Conservation (phyloP, 805 yeast species). For the Metschnikowia lunata region DNA sequence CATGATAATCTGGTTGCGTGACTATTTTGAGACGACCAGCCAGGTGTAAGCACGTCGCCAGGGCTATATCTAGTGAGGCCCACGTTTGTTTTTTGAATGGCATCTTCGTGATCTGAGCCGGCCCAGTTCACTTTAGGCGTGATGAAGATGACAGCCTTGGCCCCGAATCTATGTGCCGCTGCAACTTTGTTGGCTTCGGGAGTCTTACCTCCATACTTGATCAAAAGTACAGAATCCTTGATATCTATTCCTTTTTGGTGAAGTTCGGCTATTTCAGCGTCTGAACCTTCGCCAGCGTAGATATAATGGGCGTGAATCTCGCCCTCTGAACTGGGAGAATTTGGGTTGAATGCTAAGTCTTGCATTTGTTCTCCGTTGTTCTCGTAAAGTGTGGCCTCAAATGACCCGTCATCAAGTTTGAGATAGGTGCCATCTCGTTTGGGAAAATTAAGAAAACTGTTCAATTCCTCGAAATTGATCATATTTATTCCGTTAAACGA, state of each 20-base stretch:
- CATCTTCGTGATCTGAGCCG: conserved; percentile 26
- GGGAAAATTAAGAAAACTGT: conserved; percentile 67
- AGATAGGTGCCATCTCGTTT: conserved; percentile 26
- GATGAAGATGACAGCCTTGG: conserved; percentile 66
- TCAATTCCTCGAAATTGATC: conserved; percentile 48
- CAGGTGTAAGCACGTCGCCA: conserved; percentile 81
- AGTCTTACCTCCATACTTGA: conserved; percentile 50
- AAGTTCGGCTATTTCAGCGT: conserved; percentile 47
- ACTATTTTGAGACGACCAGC: conserved; percentile 51
- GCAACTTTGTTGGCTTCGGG: conserved; percentile 37
- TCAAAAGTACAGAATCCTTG: conserved; percentile 50
- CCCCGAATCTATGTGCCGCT: conserved; percentile 54
- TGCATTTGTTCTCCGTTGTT: conserved; percentile 28
- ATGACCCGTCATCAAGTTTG: conserved; percentile 29
- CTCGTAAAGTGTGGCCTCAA: conserved; percentile 38
- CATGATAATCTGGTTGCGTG: conserved; percentile 38
- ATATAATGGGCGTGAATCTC: conserved; percentile 49
- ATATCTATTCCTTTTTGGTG: conserved; percentile 33
- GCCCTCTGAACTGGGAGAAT: conserved; percentile 51
- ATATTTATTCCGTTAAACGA: conserved; percentile 50
- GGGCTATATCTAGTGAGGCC: conserved; percentile 57
- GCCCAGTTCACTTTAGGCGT: conserved; percentile 24
- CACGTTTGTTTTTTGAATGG: conserved; percentile 53
- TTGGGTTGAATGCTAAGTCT: conserved; percentile 60
- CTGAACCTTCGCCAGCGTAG: conserved; percentile 65